These are phyloP conservation scores for Citrus cavaleriei DNA, from an alignment of 345 rosid genomes.

Conservation along the genomic window DNA sequence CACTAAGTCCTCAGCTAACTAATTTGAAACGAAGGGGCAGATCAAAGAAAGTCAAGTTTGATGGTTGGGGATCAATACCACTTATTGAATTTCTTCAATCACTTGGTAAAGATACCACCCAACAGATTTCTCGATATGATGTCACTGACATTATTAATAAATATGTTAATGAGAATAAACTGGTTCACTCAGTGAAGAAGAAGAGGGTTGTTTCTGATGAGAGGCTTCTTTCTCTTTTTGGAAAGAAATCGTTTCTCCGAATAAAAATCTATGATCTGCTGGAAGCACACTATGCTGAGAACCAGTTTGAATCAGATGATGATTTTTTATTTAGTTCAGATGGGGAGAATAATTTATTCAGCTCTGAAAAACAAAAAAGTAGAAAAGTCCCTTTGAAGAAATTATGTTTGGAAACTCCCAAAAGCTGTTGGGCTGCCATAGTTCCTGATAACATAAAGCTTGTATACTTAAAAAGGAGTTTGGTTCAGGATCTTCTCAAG, in stretches of 20 bases:
- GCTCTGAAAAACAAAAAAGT: conserved; percentile 9
- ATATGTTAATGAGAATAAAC: conserved; percentile 45
- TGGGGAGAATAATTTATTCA: conserved; percentile 26
- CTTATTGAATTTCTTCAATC: conserved; percentile 61
- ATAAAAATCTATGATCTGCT: conserved; percentile 53
- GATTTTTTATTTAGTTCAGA: conserved; percentile 38
- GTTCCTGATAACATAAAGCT: conserved; percentile 64
- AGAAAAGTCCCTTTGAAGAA: conserved; percentile 27
- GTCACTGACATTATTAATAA: conserved; percentile 39
- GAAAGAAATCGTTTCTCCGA: conserved; percentile 42
- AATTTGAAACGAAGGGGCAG: conserved; percentile 42
- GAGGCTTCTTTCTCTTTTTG: conserved; percentile 51
- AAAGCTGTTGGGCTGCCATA: conserved; percentile 57
- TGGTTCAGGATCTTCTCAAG: conserved; percentile 51
- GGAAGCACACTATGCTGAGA: conserved; percentile 63
- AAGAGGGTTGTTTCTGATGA: conserved; percentile 60
- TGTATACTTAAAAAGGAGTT: conserved; percentile 66
- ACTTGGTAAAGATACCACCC: conserved; percentile 41
- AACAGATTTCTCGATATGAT: conserved; percentile 45
- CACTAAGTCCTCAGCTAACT: not conserved
- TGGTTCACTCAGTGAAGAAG: conserved; percentile 42
- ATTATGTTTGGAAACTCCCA: conserved; percentile 31
- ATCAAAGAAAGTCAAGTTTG: conserved; percentile 42
- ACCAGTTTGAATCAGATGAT: conserved; percentile 46
- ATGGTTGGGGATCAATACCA: conserved; percentile 78